phyloP scores from a whole-genome alignment of 2,329 filamentous ascomycete species.

The Ophiosphaerella herpotricha region DNA sequence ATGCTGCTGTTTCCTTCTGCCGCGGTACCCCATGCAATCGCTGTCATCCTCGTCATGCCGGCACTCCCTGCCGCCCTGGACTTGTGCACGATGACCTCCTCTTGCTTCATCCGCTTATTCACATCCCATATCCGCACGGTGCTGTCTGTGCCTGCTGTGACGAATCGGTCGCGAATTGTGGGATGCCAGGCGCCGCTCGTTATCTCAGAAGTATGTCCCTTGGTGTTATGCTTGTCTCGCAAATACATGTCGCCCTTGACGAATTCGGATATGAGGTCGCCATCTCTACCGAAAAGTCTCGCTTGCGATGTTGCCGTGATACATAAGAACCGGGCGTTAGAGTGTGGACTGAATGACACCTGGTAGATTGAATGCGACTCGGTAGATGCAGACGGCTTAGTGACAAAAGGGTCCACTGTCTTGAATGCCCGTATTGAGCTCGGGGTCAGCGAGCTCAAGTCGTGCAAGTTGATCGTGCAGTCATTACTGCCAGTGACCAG shows the following conservation, averaged over 20 bases:
- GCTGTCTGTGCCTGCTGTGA: slow-evolving; percentile 92
- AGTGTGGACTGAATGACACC: slow-evolving; percentile 81
- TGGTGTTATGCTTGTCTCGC: slow-evolving; percentile 95
- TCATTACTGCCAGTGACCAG: slow-evolving; percentile 91
- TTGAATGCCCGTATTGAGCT: slow-evolving; percentile 94
- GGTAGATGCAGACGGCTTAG: slow-evolving; percentile 70
- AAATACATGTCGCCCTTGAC: slow-evolving; percentile 99
- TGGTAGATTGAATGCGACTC: slow-evolving; percentile 90
- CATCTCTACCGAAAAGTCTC: slow-evolving; percentile 86
- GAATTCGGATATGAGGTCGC: slow-evolving; percentile 83
- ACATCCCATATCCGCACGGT: slow-evolving; percentile 97
- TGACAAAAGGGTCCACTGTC: slow-evolving; percentile 81
- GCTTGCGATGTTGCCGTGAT: slow-evolving; percentile 88
- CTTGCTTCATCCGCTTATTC: slow-evolving; percentile 86
- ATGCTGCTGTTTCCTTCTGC: slow-evolving; percentile 77
- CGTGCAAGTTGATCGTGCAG: slow-evolving; percentile 88
- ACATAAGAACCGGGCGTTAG: slow-evolving; percentile 80
- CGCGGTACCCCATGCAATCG: slow-evolving; percentile 81
- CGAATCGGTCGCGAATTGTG: slow-evolving; percentile 78
- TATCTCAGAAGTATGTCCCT: slow-evolving; percentile 92
- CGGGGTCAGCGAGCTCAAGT: slow-evolving; percentile 94
- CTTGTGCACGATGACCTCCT: slow-evolving; percentile 94
- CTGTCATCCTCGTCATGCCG: slow-evolving; percentile 90
- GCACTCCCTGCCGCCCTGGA: slow-evolving; percentile 86
- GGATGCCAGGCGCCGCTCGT: slow-evolving; percentile 92